Conservation (phyloP, 2,329 filamentous ascomycete genomes). For the Aspergillus tamarii region DNA sequence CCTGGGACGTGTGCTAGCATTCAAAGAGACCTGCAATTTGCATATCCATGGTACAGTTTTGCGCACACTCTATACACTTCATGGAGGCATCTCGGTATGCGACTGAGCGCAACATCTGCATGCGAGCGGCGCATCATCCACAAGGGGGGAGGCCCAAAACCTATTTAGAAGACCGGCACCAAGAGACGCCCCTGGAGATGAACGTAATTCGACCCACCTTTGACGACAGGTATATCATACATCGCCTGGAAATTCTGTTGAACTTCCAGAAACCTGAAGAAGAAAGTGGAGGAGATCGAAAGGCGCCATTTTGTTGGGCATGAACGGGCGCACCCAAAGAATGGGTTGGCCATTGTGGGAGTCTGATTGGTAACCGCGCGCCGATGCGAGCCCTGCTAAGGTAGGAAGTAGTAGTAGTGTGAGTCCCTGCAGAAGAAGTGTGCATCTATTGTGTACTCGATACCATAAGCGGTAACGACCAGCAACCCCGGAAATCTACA, state of each 20-base stretch:
- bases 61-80: not conserved
- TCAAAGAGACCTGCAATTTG: not conserved
- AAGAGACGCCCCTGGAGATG: not conserved
- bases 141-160: not conserved
- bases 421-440: conserved; percentile 5
- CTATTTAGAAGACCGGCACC: not conserved
- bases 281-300: conserved; percentile 3
- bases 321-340: not conserved
- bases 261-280: conserved; percentile 1
- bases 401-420: not conserved
- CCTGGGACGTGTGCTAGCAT: not conserved
- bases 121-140: no score
- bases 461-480: not conserved
- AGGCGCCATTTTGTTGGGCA: not conserved
- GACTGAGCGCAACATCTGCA: not conserved
- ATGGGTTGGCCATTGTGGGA: not conserved
- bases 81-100: not conserved
- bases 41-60: not conserved
- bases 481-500: conserved; percentile 1
- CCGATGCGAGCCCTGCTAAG: not conserved
- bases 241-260: not conserved
- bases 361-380: not conserved
- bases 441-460: not conserved
- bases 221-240: not conserved
- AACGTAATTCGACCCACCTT: not conserved